Percentiles rank a stretch among this genome's conserved stretches.
These are phyloP conservation scores for Metschnikowia lunata DNA, from an alignment of 805 yeast species.

Conservation along the genomic window DNA sequence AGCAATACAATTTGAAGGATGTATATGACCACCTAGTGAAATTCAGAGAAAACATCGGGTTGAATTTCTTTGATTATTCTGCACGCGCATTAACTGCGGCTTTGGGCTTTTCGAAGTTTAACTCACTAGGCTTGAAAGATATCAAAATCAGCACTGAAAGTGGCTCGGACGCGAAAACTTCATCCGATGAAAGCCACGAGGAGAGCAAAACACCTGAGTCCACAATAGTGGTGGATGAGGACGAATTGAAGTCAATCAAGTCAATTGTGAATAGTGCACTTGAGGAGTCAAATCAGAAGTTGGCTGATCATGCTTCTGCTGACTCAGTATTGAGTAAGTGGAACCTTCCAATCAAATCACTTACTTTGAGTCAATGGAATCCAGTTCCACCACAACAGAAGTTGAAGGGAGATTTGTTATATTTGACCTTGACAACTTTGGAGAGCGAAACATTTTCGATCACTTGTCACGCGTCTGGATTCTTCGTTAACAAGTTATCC, in stretches of 20 bases:
- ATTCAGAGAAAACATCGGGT: conserved; percentile 57
- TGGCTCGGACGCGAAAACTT: conserved; percentile 3
- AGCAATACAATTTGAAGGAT: conserved; percentile 55
- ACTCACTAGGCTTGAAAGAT: conserved; percentile 35
- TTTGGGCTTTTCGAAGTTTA: conserved; percentile 51
- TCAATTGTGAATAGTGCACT: conserved; percentile 7
- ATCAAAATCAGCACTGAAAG: conserved; percentile 16
- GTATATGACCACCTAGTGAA: conserved; percentile 60
- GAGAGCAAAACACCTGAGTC: conserved; percentile 8
- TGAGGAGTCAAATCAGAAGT: conserved; percentile 3
- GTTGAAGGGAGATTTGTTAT: conserved; percentile 72
- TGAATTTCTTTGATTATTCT: conserved; percentile 44
- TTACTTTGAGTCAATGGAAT: conserved; percentile 72
- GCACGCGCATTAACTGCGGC: conserved; percentile 38
- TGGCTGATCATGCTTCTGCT: conserved; percentile 21
- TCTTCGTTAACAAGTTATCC: conserved; percentile 69
- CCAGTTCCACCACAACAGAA: conserved; percentile 69
- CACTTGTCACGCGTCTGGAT: conserved; percentile 77
- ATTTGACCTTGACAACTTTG: conserved; percentile 68
- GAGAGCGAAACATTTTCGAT: conserved; percentile 78
- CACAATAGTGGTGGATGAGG: conserved; percentile 22
- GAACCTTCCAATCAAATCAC: conserved; percentile 51
- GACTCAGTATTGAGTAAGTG: conserved; percentile 25
- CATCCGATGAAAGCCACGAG: conserved; percentile 8
- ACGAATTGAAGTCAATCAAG: conserved; percentile 24